A percentile compares a stretch with the other conserved stretches of the same genome.
phyloP scores from a whole-genome alignment of 1,284 basidiomycete genomes.

The Pseudozyma thailandica region DNA sequence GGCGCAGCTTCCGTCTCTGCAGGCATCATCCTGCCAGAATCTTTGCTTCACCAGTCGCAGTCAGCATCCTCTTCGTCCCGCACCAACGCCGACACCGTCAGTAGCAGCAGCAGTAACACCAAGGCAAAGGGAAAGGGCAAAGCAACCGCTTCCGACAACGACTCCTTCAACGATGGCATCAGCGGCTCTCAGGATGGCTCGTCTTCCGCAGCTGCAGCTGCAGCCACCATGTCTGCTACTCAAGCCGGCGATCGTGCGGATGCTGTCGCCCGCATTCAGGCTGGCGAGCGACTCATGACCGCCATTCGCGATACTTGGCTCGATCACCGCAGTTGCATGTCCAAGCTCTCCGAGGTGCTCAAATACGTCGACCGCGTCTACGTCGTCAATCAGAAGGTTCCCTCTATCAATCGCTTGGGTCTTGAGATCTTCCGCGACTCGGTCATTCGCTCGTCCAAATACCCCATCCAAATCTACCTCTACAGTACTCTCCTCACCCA shows the following conservation, averaged over 20 bases:
- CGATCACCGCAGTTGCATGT: conserved; percentile 90
- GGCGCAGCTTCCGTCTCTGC: conserved; percentile 67
- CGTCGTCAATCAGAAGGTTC: conserved; percentile 62
- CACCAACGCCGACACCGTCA: conserved; percentile 14
- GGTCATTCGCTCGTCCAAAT: conserved; percentile 74
- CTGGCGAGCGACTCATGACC: conserved; percentile 85
- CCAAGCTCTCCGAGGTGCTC: conserved; percentile 86
- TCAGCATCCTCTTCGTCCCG: conserved; percentile 23
- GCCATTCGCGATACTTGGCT: conserved; percentile 89
- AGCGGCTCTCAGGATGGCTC: conserved; percentile 3
- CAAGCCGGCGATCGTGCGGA: conserved; percentile 55
- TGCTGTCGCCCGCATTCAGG: conserved; percentile 69
- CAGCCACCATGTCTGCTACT: conserved; percentile 46
- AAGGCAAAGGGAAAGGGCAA: conserved; percentile 56
- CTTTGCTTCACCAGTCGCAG: conserved; percentile 66
- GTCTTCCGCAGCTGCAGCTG: conserved; percentile 18
- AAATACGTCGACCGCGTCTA: conserved; percentile 81
- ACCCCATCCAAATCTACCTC: conserved; percentile 84
- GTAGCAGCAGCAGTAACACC: conserved; percentile 13
- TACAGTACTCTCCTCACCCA: conserved; percentile 84
- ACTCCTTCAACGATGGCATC: conserved; percentile 11
- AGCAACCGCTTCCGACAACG: conserved; percentile 27
- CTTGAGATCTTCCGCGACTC: conserved; percentile 84
- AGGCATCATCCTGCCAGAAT: conserved; percentile 69
- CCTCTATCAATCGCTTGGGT: conserved; percentile 83